Percentiles rank a stretch among this genome's conserved stretches.
phyloP scores from a whole-genome alignment of 805 yeast genomes.

The Ogataea trehalophila region DNA sequence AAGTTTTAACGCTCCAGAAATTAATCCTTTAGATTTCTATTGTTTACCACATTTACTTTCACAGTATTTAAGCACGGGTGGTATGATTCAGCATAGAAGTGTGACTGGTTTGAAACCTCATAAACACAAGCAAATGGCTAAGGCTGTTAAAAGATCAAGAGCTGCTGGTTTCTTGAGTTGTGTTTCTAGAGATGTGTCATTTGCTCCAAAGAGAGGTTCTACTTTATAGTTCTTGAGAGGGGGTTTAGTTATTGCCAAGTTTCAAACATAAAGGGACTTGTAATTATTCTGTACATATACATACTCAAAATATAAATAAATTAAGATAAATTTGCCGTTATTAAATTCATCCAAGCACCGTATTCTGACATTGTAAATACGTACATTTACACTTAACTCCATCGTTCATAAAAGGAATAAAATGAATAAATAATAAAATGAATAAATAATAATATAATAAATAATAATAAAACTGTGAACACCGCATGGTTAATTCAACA shows the following conservation, averaged over 20 bases:
- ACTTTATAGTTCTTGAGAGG: slow-evolving; percentile 11
- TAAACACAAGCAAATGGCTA: slow-evolving; percentile 68
- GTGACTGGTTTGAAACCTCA: slow-evolving; percentile 60
- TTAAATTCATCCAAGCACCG: no score
- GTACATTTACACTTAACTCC: no score
- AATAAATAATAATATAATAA: neutral
- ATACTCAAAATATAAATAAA: no score
- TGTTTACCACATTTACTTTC: slow-evolving; percentile 68
- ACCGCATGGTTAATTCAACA: slow-evolving; percentile 3
- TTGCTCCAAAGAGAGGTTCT: slow-evolving; percentile 29
- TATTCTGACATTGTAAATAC: no score
- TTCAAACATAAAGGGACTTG: no score
- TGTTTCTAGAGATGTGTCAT: slow-evolving; percentile 58
- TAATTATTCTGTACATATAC: no score
- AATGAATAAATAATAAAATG: neutral
- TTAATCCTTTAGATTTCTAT: slow-evolving; percentile 68
- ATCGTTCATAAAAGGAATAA: no score
- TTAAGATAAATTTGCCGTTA: no score
- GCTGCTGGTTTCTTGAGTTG: slow-evolving; percentile 74
- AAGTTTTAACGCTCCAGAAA: slow-evolving; percentile 35
- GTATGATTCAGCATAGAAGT: slow-evolving; percentile 70
- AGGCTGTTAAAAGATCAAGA: slow-evolving; percentile 76
- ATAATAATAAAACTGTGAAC: neutral
- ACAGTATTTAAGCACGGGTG: slow-evolving; percentile 61
- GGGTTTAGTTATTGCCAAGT: neutral